Base-by-base conservation (phyloP, 2,329 filamentous ascomycete genomes). In the Cladosporium sp. region DNA sequence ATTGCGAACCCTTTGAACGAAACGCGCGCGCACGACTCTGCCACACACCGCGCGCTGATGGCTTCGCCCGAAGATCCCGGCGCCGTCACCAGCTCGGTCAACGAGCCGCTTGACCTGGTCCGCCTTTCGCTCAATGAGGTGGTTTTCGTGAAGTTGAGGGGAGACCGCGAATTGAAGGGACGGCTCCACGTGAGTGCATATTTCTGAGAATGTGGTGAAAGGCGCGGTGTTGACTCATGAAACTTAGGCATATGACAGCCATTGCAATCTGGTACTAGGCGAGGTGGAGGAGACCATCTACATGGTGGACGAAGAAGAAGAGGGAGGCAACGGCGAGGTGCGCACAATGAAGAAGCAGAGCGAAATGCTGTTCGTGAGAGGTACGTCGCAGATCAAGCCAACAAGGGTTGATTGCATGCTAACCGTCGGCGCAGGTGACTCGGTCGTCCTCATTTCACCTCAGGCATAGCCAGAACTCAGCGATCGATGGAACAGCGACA, bases 251-350 rank as follows among this genome's bases (percentile, higher is more conserved):
- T 98, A 98, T 70, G 93, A 98, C 69, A 95, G 89, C 66, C 93
- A 98, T 72, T 98, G 95, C 80, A 98, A 98, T 67, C 74, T 98
- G 42, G 89, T 98, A 5, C 79, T 98, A 5, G 92, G 93, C 51
- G 93, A 98, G 60, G 93, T 97, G 4, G 90, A 96, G 68, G 93
- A 98, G 77, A 97, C 92, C 6, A 90, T 98, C 61, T 98, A 95
- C 68, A 79, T 92, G 33, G 85, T 95, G 4, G 91, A 95, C 55
- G 91, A 95, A 55, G 87, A 90, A 11, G 89, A 95, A 38, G 82
- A 86, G 13, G 86, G 89, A 18, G 84, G 87, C 54, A 85, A 80
- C 57, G 78, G 92, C 63, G 87, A 84, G 77, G 88, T 91, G 68
- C 61, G 77, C 87, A 95, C 91, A 11, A 83, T 93, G 58, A 95